A percentile compares a stretch with the other conserved stretches of the same genome.
Conservation (phyloP, 2,329 filamentous ascomycete genomes). For the Hawksworthiomyces lignivorus region DNA sequence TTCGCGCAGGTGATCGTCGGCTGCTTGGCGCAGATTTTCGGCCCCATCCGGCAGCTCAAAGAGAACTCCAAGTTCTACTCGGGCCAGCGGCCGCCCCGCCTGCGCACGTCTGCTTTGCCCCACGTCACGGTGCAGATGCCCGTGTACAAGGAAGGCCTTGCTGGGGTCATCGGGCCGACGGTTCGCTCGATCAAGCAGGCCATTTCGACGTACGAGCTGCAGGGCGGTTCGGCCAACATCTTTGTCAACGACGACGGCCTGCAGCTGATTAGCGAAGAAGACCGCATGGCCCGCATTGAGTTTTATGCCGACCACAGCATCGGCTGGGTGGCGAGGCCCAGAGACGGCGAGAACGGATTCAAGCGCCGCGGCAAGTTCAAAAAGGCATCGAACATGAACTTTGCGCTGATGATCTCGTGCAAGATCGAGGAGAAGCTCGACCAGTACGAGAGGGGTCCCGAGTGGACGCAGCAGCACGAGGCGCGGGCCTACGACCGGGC, state of each 20-base stretch:
- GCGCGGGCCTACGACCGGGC: slow-evolving; percentile 56
- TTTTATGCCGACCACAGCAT: slow-evolving; percentile 64
- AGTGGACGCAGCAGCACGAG: slow-evolving; percentile 65
- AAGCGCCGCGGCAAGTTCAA: slow-evolving; percentile 58
- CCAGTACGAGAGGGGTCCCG: slow-evolving; percentile 44
- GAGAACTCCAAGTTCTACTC: slow-evolving; percentile 79
- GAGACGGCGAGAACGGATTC: slow-evolving; percentile 56
- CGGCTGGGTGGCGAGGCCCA: slow-evolving; percentile 60
- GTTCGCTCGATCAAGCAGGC: slow-evolving; percentile 71
- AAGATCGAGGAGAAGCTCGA: slow-evolving; percentile 63
- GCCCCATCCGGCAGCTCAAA: slow-evolving; percentile 64
- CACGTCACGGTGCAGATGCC: slow-evolving; percentile 80
- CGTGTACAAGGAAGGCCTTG: slow-evolving; percentile 78
- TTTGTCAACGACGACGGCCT: slow-evolving; percentile 71
- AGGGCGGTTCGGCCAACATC: slow-evolving; percentile 71
- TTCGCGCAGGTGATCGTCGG: slow-evolving; percentile 73
- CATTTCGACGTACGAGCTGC: slow-evolving; percentile 68
- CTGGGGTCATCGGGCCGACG: slow-evolving; percentile 67
- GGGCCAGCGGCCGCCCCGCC: slow-evolving; percentile 56
- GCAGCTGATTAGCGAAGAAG: slow-evolving; percentile 57
- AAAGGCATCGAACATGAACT: slow-evolving; percentile 70
- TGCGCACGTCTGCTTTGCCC: slow-evolving; percentile 51
- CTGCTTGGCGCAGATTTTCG: slow-evolving; percentile 67
- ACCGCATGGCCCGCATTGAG: slow-evolving; percentile 55
- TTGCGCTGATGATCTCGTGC: slow-evolving; percentile 58